phyloP scores from a whole-genome alignment of 139 green algal species.

The Picochlorum sp. region DNA sequence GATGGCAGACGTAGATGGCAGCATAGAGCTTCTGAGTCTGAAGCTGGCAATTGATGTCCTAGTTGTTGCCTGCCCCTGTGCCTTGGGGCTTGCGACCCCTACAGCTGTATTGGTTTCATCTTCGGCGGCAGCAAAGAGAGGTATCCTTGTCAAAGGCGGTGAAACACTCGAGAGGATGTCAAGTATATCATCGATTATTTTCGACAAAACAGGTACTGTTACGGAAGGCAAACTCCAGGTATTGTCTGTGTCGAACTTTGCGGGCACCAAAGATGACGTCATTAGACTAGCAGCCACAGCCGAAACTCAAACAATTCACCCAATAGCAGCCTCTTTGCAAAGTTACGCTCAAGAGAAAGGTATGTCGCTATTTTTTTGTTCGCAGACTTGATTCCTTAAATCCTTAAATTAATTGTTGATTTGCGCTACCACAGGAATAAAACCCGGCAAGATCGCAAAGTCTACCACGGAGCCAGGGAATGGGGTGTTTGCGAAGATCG shows the following conservation, averaged over 20 bases:
- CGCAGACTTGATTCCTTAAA: background rate
- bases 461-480: constrained; percentile 49
- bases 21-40: constrained; percentile 53
- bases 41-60: constrained; percentile 87
- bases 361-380: background rate
- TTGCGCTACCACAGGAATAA: constrained; percentile 8
- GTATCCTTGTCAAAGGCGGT: constrained; percentile 79
- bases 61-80: constrained; percentile 94
- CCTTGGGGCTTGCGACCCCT: constrained; percentile 90
- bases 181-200: constrained; percentile 67
- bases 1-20: constrained; percentile 30
- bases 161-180: constrained; percentile 80
- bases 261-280: constrained; percentile 20
- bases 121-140: constrained; percentile 45
- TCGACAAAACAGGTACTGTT: constrained; percentile 97
- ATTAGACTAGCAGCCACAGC: constrained; percentile 70
- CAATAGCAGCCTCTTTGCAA: constrained; percentile 70
- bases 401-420: background rate
- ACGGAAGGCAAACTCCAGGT: constrained; percentile 52
- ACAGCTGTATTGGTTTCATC: constrained; percentile 89
- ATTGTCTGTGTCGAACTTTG: constrained; percentile 1
- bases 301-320: constrained; percentile 69
- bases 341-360: constrained; percentile 34
- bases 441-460: constrained; percentile 19
- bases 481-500: constrained; percentile 47